phyloP scores from a whole-genome alignment of 2,329 filamentous ascomycete genomes.

The Curvularia sp. region DNA sequence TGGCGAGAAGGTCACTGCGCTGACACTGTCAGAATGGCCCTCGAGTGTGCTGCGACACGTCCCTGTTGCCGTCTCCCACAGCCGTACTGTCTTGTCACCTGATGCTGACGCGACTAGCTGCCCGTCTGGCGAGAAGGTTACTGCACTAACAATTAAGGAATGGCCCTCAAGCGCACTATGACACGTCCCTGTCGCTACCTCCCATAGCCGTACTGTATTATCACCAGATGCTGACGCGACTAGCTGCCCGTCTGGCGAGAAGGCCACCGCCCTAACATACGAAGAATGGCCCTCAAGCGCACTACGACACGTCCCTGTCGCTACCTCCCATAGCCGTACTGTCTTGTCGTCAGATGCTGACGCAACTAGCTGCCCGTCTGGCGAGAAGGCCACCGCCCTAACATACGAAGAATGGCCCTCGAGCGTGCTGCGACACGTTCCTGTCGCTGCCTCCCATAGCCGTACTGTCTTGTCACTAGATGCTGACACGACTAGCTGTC shows the following conservation, averaged over 20 bases:
- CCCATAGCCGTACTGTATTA: constrained; percentile 8
- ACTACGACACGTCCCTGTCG: constrained; percentile 6
- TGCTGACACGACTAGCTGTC: neutral
- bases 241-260: constrained; percentile 3
- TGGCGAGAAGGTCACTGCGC: neutral
- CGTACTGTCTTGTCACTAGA: no score
- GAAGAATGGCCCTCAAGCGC: no score
- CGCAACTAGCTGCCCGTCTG: neutral
- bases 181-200: neutral
- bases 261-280: neutral
- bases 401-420: neutral
- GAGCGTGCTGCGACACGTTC: neutral
- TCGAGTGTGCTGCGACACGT: neutral
- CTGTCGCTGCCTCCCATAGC: no score
- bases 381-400: neutral
- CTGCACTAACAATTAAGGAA: neutral
- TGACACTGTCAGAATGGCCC: neutral
- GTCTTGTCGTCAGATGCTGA: neutral
- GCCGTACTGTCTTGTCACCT: neutral
- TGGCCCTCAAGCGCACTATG: neutral
- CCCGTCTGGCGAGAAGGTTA: neutral
- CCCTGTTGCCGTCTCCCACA: constrained; percentile 4
- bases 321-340: constrained; percentile 1
- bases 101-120: neutral
- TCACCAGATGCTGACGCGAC: neutral